A percentile compares a stretch with the other conserved stretches of the same genome.
These are phyloP conservation scores for Alternaria triticina DNA, from an alignment of 2,329 filamentous ascomycete genomes.

Conservation along the genomic window DNA sequence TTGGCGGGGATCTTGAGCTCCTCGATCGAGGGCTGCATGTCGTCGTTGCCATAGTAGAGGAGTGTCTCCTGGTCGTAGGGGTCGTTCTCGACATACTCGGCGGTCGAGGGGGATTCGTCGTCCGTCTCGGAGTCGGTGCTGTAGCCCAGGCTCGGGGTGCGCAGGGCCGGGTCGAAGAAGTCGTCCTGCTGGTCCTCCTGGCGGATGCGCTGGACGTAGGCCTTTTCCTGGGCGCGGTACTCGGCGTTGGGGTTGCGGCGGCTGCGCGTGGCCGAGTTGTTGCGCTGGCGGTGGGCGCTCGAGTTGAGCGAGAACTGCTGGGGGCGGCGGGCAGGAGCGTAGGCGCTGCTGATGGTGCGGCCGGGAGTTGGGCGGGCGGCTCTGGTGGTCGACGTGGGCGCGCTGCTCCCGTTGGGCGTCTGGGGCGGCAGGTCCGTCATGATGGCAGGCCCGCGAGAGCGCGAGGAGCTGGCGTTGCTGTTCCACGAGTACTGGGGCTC, in stretches of 20 bases:
- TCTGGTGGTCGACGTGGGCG: slow-evolving; percentile 26
- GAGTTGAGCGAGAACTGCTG: slow-evolving; percentile 55
- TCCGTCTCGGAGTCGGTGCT: slow-evolving; percentile 82
- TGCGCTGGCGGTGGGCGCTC: slow-evolving; percentile 58
- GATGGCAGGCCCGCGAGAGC: slow-evolving; percentile 32
- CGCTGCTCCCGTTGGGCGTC: slow-evolving; percentile 32
- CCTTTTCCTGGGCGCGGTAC: slow-evolving; percentile 86
- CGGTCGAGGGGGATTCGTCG: slow-evolving; percentile 86
- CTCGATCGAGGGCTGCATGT: slow-evolving; percentile 85
- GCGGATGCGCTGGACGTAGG: slow-evolving; percentile 89
- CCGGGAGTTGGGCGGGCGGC: slow-evolving; percentile 50
- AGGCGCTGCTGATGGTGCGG: slow-evolving; percentile 58
- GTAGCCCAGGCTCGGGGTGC: slow-evolving; percentile 71
- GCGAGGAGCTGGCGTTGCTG: slow-evolving; percentile 25
- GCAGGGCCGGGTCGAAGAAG: slow-evolving; percentile 73
- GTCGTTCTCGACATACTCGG: slow-evolving; percentile 81
- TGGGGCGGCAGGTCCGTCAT: slow-evolving; percentile 37
- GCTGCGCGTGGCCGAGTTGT: slow-evolving; percentile 61
- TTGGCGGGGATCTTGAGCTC: slow-evolving; percentile 88
- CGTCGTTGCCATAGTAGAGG: slow-evolving; percentile 90
- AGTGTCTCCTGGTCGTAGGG: slow-evolving; percentile 90
- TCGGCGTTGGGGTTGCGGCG: slow-evolving; percentile 72
- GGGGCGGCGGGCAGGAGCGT: slow-evolving; percentile 56
- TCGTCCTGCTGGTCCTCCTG: slow-evolving; percentile 73
- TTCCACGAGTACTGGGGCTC: slow-evolving; percentile 32